Base-by-base conservation (phyloP, 169 alveolate genomes). In the Cryptosporidium sp. region DNA sequence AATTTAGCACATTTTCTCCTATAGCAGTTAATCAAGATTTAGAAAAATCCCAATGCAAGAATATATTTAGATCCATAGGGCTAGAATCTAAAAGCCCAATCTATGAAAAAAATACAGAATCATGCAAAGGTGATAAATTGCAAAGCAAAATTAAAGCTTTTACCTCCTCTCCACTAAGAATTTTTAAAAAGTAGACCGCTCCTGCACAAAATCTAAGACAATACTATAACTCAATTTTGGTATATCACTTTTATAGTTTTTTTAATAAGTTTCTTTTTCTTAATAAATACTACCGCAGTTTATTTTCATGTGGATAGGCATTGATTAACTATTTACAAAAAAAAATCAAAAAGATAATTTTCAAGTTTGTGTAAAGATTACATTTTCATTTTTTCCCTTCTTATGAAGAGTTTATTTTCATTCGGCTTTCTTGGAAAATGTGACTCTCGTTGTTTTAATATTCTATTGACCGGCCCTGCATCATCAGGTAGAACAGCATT, bases 401-500 rank as follows among this genome's bases (percentile, higher is more conserved):
- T 23, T 55, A 55, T 55, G 67, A 55, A 26, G 23, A 26, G 67
- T 55, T 9, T 55, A 8, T 55, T n/a, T 26, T 55, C 67, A 55
- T 55, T 55, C 9, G 58, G 58, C 9, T 55, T 73, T 14, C 5
- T 73, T 52, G 51, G 67, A 12, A 70, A 80, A 61, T 61, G 58
- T 29, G 62, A 80, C 7, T 45, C 29, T 10, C 55, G 75, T 61
- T 29, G 55, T 18, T 80, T 80, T 62, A 80, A 80, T 29, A 33
- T 80, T 43, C 26, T 62, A 62, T 29, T 80, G 29, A 26, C 89
- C n/a, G 89, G 89, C 7, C 89, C 89, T 23, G 89, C 89, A 8
- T 80, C 67, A 18, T 80, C 89, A 16, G 89, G 89, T 14, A 80
- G 37, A 48, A 80, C 89, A 21, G 69, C 89, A 62, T 65, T 80